A percentile compares a stretch with the other conserved stretches of the same genome.
These are phyloP conservation scores for Hypomyces perniciosus DNA, from an alignment of 2,329 filamentous ascomycete species.

Conservation along the genomic window DNA sequence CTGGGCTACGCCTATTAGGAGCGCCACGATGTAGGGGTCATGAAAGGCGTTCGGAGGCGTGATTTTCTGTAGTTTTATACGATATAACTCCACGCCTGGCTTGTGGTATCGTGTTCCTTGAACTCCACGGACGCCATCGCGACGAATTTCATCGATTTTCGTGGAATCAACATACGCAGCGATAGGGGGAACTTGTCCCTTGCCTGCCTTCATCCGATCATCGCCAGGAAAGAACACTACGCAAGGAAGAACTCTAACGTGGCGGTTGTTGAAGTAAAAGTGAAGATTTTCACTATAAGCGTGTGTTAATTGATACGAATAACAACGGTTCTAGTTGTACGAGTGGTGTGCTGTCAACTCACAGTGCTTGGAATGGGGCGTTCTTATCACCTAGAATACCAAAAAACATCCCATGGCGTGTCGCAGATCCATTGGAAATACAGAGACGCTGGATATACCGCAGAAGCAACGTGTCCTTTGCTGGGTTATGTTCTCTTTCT, in stretches of 20 bases:
- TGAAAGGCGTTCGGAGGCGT: neutral
- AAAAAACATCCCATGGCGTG: too few relatives aligned
- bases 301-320: too few relatives aligned
- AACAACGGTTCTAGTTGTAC: too few relatives aligned
- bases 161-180: neutral
- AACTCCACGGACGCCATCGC: neutral
- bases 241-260: neutral
- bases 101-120: neutral
- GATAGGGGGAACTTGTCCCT: neutral
- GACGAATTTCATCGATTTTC: neutral
- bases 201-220: neutral
- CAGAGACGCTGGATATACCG: too few relatives aligned
- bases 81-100: neutral
- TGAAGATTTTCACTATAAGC: neutral
- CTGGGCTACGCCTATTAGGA: neutral
- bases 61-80: neutral
- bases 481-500: too few relatives aligned
- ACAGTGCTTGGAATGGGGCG: too few relatives aligned
- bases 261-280: neutral
- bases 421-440: too few relatives aligned
- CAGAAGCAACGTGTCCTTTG: too few relatives aligned
- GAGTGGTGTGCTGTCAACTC: too few relatives aligned
- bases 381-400: too few relatives aligned
- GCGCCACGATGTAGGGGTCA: neutral
- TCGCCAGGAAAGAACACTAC: neutral